These are phyloP conservation scores for Penicillium janthinellum DNA, from an alignment of 2,329 filamentous ascomycete species.

Conservation along the genomic window DNA sequence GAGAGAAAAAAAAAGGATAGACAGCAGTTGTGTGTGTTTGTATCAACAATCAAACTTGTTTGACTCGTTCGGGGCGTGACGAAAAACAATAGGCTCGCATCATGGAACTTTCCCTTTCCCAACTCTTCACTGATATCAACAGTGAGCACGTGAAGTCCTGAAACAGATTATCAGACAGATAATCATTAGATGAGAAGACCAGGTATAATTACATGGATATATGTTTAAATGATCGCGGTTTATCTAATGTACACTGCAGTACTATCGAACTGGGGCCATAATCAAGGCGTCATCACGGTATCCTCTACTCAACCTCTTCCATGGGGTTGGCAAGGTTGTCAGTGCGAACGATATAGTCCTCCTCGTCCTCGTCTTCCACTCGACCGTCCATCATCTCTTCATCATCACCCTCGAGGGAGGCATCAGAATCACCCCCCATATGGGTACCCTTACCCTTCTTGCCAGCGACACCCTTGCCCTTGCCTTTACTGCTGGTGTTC, in stretches of 20 bases:
- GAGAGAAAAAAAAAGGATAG: not conserved
- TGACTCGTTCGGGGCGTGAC: not conserved
- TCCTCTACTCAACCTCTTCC: slow-evolving; percentile 21
- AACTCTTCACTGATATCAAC: not conserved
- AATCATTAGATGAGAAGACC: not conserved
- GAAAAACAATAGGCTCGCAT: not conserved
- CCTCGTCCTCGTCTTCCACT: slow-evolving; percentile 34
- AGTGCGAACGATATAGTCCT: slow-evolving; percentile 42
- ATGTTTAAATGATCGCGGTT: not conserved
- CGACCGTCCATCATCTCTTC: slow-evolving; percentile 27
- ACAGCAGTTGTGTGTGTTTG: not conserved
- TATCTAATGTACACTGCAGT: not conserved
- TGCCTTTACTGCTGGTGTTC: slow-evolving; percentile 30
- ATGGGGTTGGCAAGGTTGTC: slow-evolving; percentile 36
- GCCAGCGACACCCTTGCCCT: slow-evolving; percentile 26
- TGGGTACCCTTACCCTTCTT: slow-evolving; percentile 44
- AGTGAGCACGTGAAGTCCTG: not conserved
- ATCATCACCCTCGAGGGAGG: slow-evolving; percentile 34
- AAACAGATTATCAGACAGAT: not conserved
- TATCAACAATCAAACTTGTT: not conserved
- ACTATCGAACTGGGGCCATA: not conserved
- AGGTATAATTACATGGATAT: not conserved
- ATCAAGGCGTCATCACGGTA: not conserved
- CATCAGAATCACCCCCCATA: slow-evolving; percentile 37
- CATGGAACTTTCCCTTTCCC: not conserved